Base-by-base conservation (phyloP, 148 eudicot species). In the Talinum fruticosum region DNA sequence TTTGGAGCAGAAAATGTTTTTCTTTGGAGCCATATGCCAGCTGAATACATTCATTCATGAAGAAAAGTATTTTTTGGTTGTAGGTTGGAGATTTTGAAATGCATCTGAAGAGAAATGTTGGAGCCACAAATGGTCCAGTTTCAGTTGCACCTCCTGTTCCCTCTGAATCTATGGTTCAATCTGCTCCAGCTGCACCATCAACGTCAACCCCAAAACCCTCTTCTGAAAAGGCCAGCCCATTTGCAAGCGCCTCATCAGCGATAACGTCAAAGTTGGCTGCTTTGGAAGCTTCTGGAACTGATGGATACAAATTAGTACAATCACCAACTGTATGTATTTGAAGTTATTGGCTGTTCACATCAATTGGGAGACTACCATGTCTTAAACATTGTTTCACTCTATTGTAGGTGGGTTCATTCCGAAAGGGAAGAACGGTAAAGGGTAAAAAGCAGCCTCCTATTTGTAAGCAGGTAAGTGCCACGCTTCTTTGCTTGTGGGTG, bases 21-120 rank as follows among this genome's bases (percentile, higher is more conserved):
- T 57, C 47, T 57, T 18, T 57, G n/a, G 29, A 57, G 64, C 29
- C 64, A 57, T n/a, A n/a, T 51, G 24, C 24, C 26, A 1, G 26
- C n/a, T 57, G 24, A n/a, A 21, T 57, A 23, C 28, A 57, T n/a
- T 62, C 33, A 62, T 62, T 62, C 33, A 62, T 62, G 33, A 6
- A 62, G 66, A 28, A 62, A 47, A 29, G 7, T 51, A 2, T 24
- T 62, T 33, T 59, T 74, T 80, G 28, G 28, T 78, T 19, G 61
- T 73, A 96, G 99, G 79, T 96, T 81, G 99, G 97, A 74, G 92
- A 87, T 76, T 90, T 91, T 79, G 93, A 96, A 83, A 87, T 96
- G 94, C 94, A 91, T 85, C 82, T 96, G 73, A 96, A 91, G 87
- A 83, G 99, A 75, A 91, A 88, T 70, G 79, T 93, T 81, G 91